Conservation (phyloP, 2,329 filamentous ascomycete species). For the Talaromyces islandicus region DNA sequence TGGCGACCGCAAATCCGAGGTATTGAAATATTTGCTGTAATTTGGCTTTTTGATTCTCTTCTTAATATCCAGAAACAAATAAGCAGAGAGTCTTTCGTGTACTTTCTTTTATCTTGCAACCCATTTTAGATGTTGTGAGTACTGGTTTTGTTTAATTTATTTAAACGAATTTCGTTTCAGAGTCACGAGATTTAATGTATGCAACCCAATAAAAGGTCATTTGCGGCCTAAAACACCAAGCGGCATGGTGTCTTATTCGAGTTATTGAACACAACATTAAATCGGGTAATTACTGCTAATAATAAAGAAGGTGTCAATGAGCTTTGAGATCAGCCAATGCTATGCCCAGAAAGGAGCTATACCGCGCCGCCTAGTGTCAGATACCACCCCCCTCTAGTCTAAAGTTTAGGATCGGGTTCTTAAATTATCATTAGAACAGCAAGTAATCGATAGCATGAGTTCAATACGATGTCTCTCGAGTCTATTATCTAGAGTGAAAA, state of each 20-base stretch:
- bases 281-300: background rate
- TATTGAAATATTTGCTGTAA: background rate
- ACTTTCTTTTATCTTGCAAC: too few relatives aligned
- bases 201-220: background rate
- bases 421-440: background rate
- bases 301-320: background rate
- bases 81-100: too few relatives aligned
- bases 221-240: background rate
- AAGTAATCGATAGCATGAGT: background rate
- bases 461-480: background rate
- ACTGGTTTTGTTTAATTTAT: too few relatives aligned
- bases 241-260: background rate
- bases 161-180: background rate
- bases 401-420: background rate
- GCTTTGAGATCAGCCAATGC: background rate
- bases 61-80: too few relatives aligned
- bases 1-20: background rate
- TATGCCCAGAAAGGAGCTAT: background rate
- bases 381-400: background rate
- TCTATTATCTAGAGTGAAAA: background rate
- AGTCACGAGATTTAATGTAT: background rate
- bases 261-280: background rate
- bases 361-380: background rate
- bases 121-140: too few relatives aligned
- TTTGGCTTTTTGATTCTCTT: background rate